Conservation (phyloP, 148 eudicot species). For the Vaccinium vitisidaea region DNA sequence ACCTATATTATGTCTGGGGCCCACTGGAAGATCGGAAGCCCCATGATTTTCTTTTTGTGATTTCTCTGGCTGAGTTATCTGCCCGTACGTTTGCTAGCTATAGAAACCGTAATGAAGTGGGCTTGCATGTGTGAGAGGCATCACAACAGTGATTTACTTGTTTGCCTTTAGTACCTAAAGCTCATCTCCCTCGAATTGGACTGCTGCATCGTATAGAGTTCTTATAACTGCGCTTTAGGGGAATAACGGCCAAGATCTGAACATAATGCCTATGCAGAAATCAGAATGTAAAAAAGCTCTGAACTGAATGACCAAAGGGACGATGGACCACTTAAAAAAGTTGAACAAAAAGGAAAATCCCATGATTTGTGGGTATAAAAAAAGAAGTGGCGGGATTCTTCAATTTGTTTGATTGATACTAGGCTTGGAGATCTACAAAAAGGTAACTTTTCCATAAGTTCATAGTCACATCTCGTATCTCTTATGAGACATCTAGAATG, state of each 20-base stretch:
- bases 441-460: neutral
- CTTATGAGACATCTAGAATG: neutral
- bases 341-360: neutral
- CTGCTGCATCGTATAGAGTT: neutral
- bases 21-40: neutral
- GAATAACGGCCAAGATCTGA: neutral
- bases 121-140: neutral
- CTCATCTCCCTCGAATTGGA: neutral
- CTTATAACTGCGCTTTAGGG: neutral
- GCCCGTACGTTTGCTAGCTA: neutral
- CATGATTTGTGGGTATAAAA: neutral
- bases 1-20: neutral
- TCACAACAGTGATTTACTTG: neutral
- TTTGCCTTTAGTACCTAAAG: constrained; percentile 1
- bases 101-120: neutral
- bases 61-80: neutral
- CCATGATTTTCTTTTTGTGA: neutral
- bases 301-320: neutral
- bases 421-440: neutral
- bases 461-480: neutral
- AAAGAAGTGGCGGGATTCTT: neutral
- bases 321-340: neutral
- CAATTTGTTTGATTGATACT: neutral
- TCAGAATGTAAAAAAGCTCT: neutral
- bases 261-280: neutral